Evolutionary conservation across 345 rosid genomes (phyloP), one percentile per base, ranked within the genome.

Genomic region (Gossypium anomalum): DNA sequence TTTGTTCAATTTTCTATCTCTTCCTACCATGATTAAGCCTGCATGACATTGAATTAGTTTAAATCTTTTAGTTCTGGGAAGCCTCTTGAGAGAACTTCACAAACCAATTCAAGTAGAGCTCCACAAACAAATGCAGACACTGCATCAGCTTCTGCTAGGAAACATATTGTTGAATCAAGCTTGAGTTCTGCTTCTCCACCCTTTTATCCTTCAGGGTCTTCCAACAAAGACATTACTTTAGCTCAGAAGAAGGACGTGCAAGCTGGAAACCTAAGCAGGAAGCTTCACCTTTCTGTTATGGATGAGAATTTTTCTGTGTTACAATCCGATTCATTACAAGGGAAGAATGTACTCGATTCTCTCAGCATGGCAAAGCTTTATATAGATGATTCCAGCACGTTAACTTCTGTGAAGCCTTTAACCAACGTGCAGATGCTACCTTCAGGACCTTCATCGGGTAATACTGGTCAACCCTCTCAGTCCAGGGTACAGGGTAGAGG

Each of bases 141-240:
- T 78, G 87, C 85, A 81, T 65, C 79, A 16, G 78, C 65, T 77
- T 78, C 84, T 73, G 77, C 80, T 52, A 88, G 80, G 85, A 92
- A 81, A 77, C 81, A 87, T 71, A 76, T 81, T 34, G 64, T 82
- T 67, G 92, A 89, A 19, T 94, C 98, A 0, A 89, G 92, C 78
- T 82, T 94, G 85, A 94, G 81, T 83, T 92, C 93, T 82, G 93
- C 97, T 77, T 92, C 98, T 83, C 98, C 97, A 71, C 98, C 98
- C 41, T 94, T 92, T 73, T 92, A 92, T 82, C 98, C 98, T 43
- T 89, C 98, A 6, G 89, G 89, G 47, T 85, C 98, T 67, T 85
- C 95, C 64, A 87, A 68, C 68, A 92, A 87, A 76, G 96, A 86
- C 23, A 62, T 53, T 34, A 52, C 71, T 68, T 59, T 75, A 75